Evolutionary conservation across 2,329 filamentous ascomycete species (phyloP), one percentile per base, ranked within the genome.

Genomic region (Helminthosporium solani): DNA sequence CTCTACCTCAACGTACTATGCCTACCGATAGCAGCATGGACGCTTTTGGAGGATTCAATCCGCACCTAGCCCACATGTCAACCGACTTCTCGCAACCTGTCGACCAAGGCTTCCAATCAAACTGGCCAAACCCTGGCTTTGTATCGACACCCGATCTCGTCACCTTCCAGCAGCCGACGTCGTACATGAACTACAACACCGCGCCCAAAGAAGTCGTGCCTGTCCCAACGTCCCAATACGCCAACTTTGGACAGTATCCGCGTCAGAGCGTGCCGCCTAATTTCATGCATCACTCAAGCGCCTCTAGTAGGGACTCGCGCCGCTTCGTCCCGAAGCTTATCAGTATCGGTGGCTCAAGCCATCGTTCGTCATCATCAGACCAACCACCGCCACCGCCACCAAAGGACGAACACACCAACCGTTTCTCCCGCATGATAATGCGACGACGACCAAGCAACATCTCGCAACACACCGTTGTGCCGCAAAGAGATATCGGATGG

Each of bases 231-330:
- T 67, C 66, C 19, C 64, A 67, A 36, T 65, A 66, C 40, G 56
- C 64, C 48, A 61, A 63, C 41, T 66, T 67, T 37, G 50, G 57
- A 4, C 63, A 69, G 20, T 68, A 63, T 42, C 63, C 65, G 25
- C 53, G 66, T 34, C 64, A 68, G 40, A 69, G 66, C 34, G 53
- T 68, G 7, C 66, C 66, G 14, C 61, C 66, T n/a, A 66, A 67
- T 41, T 69, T 69, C 45, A 50, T 61, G 38, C 60, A 61, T 34
- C 57, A 60, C 38, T 54, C 44, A 41, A 60, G 47, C 47, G 60
- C 47, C 52, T 56, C 47, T 38, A 57, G 38, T 38, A 57, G 38
- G 19, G 30, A 30, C 46, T 63, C 64, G 34, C 60, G 66, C 34
- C 56, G 64, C 42, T 68, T 60, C 28, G 54, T 64, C 14, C 66